Base-by-base conservation (phyloP, 2,329 filamentous ascomycete species). In the Calonectria pteridis region DNA sequence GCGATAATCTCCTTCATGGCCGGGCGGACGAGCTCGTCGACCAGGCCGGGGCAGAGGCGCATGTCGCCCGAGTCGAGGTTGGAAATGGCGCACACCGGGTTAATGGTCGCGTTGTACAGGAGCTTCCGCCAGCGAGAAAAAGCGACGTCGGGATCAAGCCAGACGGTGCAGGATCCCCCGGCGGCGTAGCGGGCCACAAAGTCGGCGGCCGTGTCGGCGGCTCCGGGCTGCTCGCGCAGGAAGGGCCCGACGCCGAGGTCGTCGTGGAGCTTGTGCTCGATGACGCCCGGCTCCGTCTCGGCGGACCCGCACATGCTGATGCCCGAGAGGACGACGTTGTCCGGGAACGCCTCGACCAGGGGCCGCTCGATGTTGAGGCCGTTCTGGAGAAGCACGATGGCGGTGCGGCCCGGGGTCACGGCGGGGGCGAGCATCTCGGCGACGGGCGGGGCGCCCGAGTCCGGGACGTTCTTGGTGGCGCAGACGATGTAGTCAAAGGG, bases 241-340 rank as follows among this genome's bases (percentile, higher is more conserved):
- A 79, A 80, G 2, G 78, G 77, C 1, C 78, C 78, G 26, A 80
- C 71, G 6, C 74, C 75, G 11, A 79, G 50, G 53, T 78, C 76
- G 20, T 80, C 78, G 28, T 74, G 76, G 31, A 77, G 49, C 6
- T 75, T 77, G 29, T 80, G 77, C n/a, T 73, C 73, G 18, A 80
- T 80, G 5, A 43, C 74, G 20, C 78, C 78, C 4, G 76, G 67
- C 11, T 53, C 53, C 0, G 74, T 75, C 69, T 82, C 80, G 4
- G 78, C 76, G 3, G 80, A 76, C 14, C 80, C 80, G 53, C 78
- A 81, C 49, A 77, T 75, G 58, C 76, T 79, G 64, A 79, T 78
- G 6, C 78, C 78, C 11, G 78, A 80, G 23, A 80, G 71, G n/a
- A 80, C 72, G 16, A 63, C 9, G 58, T 78, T 80, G 28, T 65